These are phyloP conservation scores for Fusarium aywerte DNA, from an alignment of 2,329 filamentous ascomycete species.

Conservation along the genomic window DNA sequence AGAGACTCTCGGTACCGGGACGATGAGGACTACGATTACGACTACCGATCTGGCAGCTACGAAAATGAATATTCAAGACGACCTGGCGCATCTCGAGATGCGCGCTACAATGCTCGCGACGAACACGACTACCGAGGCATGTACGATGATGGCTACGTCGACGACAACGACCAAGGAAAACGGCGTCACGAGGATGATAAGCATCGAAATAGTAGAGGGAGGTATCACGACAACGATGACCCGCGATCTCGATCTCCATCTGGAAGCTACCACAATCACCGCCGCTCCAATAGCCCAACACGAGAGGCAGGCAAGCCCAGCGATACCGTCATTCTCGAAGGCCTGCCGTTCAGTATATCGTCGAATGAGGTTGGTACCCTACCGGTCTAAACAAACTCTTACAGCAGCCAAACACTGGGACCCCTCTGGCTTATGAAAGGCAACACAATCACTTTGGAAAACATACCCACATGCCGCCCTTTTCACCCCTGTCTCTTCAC, in stretches of 20 bases:
- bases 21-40: constrained; percentile 42
- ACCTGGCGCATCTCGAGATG: constrained; percentile 39
- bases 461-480: neutral
- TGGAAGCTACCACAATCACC: constrained; percentile 45
- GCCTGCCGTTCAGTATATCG: constrained; percentile 60
- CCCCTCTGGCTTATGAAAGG: constrained; percentile 18
- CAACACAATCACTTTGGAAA: constrained; percentile 16
- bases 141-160: constrained; percentile 54
- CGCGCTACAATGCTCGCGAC: constrained; percentile 46
- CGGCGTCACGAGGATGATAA: constrained; percentile 39
- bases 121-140: constrained; percentile 52
- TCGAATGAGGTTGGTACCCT: constrained; percentile 62
- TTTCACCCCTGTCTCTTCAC: constrained; percentile 10
- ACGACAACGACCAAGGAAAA: constrained; percentile 37
- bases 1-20: constrained; percentile 43
- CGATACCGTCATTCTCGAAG: constrained; percentile 66
- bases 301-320: constrained; percentile 57
- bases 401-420: constrained; percentile 6
- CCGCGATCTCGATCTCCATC: constrained; percentile 45
- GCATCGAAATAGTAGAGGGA: constrained; percentile 31
- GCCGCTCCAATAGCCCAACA: constrained; percentile 51
- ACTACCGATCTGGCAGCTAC: constrained; percentile 45
- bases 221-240: constrained; percentile 38
- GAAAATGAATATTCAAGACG: constrained; percentile 44
- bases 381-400: constrained; percentile 29